These are phyloP conservation scores for Candida jianshihensis DNA, from an alignment of 805 yeast genomes.

Conservation along the genomic window DNA sequence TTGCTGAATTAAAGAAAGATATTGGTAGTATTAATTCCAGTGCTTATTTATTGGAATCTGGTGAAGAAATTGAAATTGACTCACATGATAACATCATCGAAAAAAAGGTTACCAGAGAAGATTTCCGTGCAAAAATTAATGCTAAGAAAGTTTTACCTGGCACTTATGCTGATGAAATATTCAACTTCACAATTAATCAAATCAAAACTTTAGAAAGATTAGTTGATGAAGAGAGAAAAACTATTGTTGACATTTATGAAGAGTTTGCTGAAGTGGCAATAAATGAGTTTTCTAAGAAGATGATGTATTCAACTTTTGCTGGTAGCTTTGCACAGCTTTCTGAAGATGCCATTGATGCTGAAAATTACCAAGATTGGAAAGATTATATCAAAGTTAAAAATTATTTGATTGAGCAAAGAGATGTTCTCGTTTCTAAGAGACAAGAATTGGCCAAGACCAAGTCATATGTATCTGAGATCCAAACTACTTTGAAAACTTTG, in stretches of 20 bases:
- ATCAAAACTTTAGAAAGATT: slow-evolving; percentile 28
- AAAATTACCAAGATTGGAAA: slow-evolving; percentile 51
- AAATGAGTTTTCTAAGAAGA: slow-evolving; percentile 54
- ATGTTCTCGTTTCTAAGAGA: slow-evolving; percentile 34
- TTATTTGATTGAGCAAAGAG: slow-evolving; percentile 47
- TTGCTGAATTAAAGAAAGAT: slow-evolving; percentile 23
- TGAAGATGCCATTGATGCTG: slow-evolving; percentile 22
- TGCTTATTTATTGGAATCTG: slow-evolving; percentile 25
- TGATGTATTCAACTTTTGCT: slow-evolving; percentile 32
- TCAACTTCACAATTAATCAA: slow-evolving; percentile 23
- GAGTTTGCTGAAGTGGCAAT: slow-evolving; percentile 67
- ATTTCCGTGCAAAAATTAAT: slow-evolving; percentile 36
- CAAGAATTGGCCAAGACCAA: slow-evolving; percentile 26
- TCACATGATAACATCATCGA: slow-evolving; percentile 27
- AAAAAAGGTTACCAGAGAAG: slow-evolving; percentile 38
- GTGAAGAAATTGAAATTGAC: slow-evolving; percentile 28
- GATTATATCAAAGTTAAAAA: slow-evolving; percentile 51
- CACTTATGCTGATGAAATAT: slow-evolving; percentile 25
- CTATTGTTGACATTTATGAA: slow-evolving; percentile 59
- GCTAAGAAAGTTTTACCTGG: slow-evolving; percentile 25
- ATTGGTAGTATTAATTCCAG: slow-evolving; percentile 34
- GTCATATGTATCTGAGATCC: slow-evolving; percentile 27
- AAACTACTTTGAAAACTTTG: slow-evolving; percentile 38
- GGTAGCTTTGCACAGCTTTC: slow-evolving; percentile 16
- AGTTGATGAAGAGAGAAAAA: slow-evolving; percentile 31